phyloP scores from a whole-genome alignment of 139 green algal genomes.

The Trebouxia sp. region DNA sequence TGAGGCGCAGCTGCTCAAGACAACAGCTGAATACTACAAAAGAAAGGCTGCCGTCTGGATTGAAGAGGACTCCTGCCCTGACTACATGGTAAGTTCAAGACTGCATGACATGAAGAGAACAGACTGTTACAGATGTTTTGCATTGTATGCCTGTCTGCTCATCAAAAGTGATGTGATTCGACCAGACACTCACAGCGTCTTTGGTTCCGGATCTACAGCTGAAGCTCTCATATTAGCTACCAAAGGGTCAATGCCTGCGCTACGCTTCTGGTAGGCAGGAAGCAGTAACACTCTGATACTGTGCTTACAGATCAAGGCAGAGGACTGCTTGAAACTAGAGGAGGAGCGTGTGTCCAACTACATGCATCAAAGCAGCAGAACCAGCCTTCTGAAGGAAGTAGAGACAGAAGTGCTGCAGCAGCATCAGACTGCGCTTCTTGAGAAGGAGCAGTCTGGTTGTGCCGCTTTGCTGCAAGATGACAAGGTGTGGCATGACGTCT shows the following conservation, averaged over 20 bases:
- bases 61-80: conserved; percentile 90
- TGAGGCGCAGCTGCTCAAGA: conserved; percentile 83
- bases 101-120: no score
- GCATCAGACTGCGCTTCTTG: conserved; percentile 86
- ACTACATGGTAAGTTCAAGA: conserved; percentile 85
- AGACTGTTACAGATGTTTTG: no score
- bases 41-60: conserved; percentile 75
- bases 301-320: conserved; percentile 76
- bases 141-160: no score
- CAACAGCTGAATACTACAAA: conserved; percentile 86
- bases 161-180: no score
- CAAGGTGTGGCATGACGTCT: conserved; percentile 63
- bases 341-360: conserved; percentile 93
- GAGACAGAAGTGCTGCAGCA: conserved; percentile 88
- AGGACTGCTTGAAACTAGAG: conserved; percentile 83
- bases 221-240: no score
- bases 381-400: conserved; percentile 87
- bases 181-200: no score
- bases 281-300: no score
- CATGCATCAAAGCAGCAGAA: conserved; percentile 84
- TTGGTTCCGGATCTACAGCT: no score
- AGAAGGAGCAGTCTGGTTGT: conserved; percentile 94
- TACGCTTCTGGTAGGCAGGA: no score
- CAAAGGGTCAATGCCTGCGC: no score
- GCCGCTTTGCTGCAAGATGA: conserved; percentile 91